These are phyloP conservation scores for Melampsora americana DNA, from an alignment of 1,284 basidiomycete species.

Conservation along the genomic window DNA sequence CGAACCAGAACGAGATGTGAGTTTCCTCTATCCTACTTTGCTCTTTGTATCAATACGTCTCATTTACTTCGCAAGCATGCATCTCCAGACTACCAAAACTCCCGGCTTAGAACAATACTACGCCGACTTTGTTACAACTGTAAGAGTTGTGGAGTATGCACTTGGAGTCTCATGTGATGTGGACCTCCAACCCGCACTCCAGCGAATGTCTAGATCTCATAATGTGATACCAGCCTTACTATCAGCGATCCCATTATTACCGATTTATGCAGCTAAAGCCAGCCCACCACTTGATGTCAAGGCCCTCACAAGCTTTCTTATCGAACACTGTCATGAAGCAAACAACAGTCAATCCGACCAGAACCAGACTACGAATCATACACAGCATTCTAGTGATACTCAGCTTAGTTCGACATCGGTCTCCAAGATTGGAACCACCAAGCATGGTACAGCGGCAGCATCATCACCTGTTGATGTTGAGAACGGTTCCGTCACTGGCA, in stretches of 20 bases:
- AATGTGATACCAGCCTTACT: conserved; percentile 16
- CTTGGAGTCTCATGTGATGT: conserved; percentile 59
- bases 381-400: not conserved
- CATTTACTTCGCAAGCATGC: not conserved
- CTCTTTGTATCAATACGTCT: conserved; percentile 29
- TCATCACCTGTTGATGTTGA: not conserved
- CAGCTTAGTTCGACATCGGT: not conserved
- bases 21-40: conserved; percentile 64
- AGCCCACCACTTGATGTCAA: conserved; percentile 15
- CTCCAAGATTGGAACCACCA: not conserved
- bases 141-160: conserved; percentile 64
- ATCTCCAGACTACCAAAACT: conserved; percentile 26
- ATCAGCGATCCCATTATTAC: conserved; percentile 30
- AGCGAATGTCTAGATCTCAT: conserved; percentile 10
- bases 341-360: not conserved
- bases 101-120: conserved; percentile 59
- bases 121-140: conserved; percentile 65
- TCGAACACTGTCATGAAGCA: not conserved
- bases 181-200: conserved; percentile 13
- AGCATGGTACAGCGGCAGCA: not conserved
- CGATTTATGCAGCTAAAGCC: conserved; percentile 33
- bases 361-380: not conserved
- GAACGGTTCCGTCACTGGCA: not conserved
- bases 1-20: conserved; percentile 58
- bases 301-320: not conserved